A percentile compares a stretch with the other conserved stretches of the same genome.
Evolutionary conservation across 2,329 filamentous ascomycete species (phyloP).

Genomic region (Colletotrichum sansevieriae): DNA sequence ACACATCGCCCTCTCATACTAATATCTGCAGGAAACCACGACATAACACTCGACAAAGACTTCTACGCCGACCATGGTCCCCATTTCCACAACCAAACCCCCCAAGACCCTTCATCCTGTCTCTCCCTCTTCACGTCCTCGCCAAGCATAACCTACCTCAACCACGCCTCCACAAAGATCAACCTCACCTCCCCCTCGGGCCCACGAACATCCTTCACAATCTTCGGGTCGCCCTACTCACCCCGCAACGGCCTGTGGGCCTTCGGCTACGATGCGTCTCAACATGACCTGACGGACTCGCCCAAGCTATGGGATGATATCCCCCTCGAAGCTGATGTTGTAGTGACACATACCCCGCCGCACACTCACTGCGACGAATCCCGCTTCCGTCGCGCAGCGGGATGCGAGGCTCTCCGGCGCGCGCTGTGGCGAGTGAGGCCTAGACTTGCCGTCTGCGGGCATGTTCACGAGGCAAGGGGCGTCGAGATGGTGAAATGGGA

Average conservation of each 20-base stretch:
- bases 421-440: conserved; percentile 73
- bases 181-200: conserved; percentile 66
- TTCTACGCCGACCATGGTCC: conserved; percentile 69
- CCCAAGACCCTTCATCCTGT: conserved; percentile 67
- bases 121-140: conserved; percentile 66
- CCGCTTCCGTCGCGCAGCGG: conserved; percentile 56
- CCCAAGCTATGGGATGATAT: conserved; percentile 71
- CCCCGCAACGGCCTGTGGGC: conserved; percentile 72
- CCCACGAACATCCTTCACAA: conserved; percentile 70
- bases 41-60: conserved; percentile 75
- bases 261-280: conserved; percentile 69
- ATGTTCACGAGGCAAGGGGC: conserved; percentile 78
- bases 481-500: conserved; percentile 74
- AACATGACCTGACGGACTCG: conserved; percentile 43
- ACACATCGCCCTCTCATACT: conserved; percentile 7
- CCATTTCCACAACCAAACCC: conserved; percentile 68
- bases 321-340: conserved; percentile 71
- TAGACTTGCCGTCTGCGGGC: conserved; percentile 76
- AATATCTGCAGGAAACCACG: conserved; percentile 74
- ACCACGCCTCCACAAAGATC: conserved; percentile 68
- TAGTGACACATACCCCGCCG: conserved; percentile 80
- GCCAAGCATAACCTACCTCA: conserved; percentile 72
- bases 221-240: conserved; percentile 80
- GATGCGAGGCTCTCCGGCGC: conserved; percentile 71
- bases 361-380: conserved; percentile 68